Evolutionary conservation across 1,139 yeast species (phyloP).

Genomic region (Yamadazyma dendronema): DNA sequence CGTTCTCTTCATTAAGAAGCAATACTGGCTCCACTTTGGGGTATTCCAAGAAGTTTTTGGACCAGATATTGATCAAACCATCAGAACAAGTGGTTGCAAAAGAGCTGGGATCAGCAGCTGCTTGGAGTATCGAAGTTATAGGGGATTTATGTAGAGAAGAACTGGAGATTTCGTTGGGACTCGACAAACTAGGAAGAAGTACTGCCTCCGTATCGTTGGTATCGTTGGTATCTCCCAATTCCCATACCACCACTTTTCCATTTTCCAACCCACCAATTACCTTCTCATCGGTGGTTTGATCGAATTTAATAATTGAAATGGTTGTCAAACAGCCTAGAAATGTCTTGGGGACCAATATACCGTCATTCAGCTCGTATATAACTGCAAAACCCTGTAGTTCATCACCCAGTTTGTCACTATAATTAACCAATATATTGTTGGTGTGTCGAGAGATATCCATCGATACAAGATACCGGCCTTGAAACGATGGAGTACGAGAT

Average conservation of each 20-base stretch:
- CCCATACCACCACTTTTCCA: constrained; percentile 44
- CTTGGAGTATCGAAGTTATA: constrained; percentile 13
- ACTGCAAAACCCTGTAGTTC: constrained; percentile 13
- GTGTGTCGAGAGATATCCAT: constrained; percentile 9
- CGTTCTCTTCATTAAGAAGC: constrained; percentile 6
- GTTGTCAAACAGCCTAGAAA: constrained; percentile 41
- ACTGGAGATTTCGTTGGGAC: constrained; percentile 21
- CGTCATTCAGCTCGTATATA: constrained; percentile 4
- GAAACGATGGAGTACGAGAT: constrained; percentile 6
- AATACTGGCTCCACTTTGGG: constrained; percentile 11
- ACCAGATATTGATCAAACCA: constrained; percentile 42
- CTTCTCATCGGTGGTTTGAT: constrained; percentile 25
- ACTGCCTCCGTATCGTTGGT: constrained; percentile 9
- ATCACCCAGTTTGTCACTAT: constrained; percentile 3
- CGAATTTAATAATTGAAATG: constrained; percentile 28
- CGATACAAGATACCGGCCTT: constrained; percentile 8
- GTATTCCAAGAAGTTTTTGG: constrained; percentile 25
- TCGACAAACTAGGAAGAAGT: constrained; percentile 28
- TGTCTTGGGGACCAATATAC: constrained; percentile 11
- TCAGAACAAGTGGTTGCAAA: constrained; percentile 33
- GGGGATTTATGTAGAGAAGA: constrained; percentile 10
- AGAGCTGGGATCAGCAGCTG: constrained; percentile 15
- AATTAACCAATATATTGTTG: constrained; percentile 5
- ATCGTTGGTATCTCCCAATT: constrained; percentile 17
- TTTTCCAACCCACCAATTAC: constrained; percentile 38